A percentile compares a stretch with the other conserved stretches of the same genome.
Evolutionary conservation across 345 rosid species (phyloP).

Genomic region (Eucalyptus erythrocorys): DNA sequence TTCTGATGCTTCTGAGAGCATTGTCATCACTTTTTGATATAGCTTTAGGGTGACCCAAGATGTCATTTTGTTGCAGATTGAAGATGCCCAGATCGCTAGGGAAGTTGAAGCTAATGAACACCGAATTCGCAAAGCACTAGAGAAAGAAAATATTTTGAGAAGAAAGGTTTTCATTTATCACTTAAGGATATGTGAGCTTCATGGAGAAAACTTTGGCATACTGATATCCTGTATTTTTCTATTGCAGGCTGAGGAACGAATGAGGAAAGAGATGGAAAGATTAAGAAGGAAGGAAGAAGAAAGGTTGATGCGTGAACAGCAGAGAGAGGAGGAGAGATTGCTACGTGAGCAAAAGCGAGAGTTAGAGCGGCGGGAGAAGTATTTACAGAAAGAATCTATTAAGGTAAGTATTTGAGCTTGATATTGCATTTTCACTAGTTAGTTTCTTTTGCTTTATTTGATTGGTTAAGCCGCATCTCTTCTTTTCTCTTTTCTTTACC

Average conservation of each 20-base stretch:
- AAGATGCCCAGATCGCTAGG: conserved; percentile 52
- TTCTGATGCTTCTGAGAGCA: neutral
- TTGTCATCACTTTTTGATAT: neutral
- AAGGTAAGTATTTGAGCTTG: conserved; percentile 29
- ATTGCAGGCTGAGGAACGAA: conserved; percentile 71
- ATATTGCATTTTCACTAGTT: neutral
- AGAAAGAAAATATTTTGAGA: conserved; percentile 60
- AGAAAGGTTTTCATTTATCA: conserved; percentile 42
- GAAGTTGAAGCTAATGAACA: conserved; percentile 64
- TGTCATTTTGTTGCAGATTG: conserved; percentile 27
- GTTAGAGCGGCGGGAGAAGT: conserved; percentile 84
- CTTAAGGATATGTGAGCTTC: neutral
- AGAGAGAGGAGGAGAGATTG: conserved; percentile 83
- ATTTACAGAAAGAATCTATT: conserved; percentile 67
- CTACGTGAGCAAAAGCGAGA: conserved; percentile 90
- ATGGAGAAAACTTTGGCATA: neutral
- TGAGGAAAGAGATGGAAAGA: conserved; percentile 87
- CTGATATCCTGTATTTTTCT: conserved; percentile 7
- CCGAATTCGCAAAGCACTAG: conserved; percentile 63
- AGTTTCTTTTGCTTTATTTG: neutral
- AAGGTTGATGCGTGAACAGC: conserved; percentile 86
- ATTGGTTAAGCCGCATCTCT: neutral
- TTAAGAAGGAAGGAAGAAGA: conserved; percentile 92
- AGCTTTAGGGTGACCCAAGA: neutral
- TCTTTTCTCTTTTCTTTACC: neutral